Percentiles rank a stretch among this genome's conserved stretches.
These are phyloP conservation scores for Astragalus membranaceus DNA, from an alignment of 306 rosid species.

Conservation along the genomic window DNA sequence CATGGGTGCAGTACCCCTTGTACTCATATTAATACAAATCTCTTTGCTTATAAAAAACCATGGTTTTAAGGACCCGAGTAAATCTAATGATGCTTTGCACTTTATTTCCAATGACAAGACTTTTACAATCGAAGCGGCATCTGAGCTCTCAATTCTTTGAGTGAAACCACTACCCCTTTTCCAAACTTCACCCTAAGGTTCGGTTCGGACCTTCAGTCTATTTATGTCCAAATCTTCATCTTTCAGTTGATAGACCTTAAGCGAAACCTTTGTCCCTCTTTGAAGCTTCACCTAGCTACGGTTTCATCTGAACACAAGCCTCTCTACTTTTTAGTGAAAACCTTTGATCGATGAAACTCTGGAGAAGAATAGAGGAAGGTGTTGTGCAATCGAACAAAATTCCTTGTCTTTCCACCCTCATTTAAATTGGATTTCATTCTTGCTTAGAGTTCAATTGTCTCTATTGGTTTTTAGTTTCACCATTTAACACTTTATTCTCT, in stretches of 20 bases:
- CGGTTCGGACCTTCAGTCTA: no score
- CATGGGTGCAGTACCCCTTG: no score
- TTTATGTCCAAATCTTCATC: no score
- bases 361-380: background rate
- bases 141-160: background rate
- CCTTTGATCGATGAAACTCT: background rate
- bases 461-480: background rate
- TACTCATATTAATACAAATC: no score
- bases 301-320: background rate
- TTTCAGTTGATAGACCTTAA: no score
- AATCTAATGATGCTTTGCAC: background rate
- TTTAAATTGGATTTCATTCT: background rate
- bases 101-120: background rate
- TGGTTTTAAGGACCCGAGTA: conserved; percentile 1
- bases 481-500: background rate
- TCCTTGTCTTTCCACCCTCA: background rate
- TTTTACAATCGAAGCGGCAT: background rate
- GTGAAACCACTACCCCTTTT: no score
- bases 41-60: no score
- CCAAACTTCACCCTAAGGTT: no score
- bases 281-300: background rate
- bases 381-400: background rate
- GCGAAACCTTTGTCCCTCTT: no score
- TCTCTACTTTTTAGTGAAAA: background rate
- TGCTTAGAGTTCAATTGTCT: background rate